These are phyloP conservation scores for Malus orientalis DNA, from an alignment of 306 rosid genomes.

Conservation along the genomic window DNA sequence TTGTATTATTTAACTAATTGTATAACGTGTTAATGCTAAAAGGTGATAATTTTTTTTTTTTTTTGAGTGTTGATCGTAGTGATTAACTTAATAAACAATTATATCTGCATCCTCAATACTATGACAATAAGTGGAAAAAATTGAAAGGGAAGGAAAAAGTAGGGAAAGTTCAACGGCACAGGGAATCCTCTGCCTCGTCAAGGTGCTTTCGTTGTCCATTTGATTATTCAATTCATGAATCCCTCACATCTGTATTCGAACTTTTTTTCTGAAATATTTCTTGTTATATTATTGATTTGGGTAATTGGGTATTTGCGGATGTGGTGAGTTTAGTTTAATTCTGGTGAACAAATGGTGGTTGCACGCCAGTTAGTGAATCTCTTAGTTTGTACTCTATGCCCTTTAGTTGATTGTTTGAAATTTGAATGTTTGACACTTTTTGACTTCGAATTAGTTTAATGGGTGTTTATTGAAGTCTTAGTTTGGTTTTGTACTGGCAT, in stretches of 20 bases:
- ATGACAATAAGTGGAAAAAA: neutral
- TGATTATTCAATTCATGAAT: neutral
- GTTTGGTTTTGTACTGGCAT: neutral
- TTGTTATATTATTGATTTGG: constrained; percentile 3
- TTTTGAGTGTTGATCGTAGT: no score
- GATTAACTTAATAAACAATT: no score
- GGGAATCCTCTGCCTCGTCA: constrained; percentile 17
- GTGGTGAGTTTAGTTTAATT: no score
- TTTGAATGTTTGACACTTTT: neutral
- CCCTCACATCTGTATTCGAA: neutral
- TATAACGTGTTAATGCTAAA: no score
- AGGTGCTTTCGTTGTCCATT: constrained; percentile 18
- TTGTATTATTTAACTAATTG: no score
- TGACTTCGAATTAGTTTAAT: constrained; percentile 6
- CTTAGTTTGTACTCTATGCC: neutral
- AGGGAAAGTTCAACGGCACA: constrained; percentile 27
- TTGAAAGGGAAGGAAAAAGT: constrained; percentile 35
- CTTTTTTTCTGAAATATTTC: neutral
- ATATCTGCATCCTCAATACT: no score
- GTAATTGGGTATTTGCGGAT: no score
- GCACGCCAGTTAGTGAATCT: no score
- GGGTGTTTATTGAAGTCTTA: constrained; percentile 10
- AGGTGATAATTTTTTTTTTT: no score
- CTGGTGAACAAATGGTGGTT: no score
- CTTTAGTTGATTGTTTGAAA: neutral